Conservation (phyloP, 2,329 filamentous ascomycete genomes). For the Paraphaeosphaeria minitans region DNA sequence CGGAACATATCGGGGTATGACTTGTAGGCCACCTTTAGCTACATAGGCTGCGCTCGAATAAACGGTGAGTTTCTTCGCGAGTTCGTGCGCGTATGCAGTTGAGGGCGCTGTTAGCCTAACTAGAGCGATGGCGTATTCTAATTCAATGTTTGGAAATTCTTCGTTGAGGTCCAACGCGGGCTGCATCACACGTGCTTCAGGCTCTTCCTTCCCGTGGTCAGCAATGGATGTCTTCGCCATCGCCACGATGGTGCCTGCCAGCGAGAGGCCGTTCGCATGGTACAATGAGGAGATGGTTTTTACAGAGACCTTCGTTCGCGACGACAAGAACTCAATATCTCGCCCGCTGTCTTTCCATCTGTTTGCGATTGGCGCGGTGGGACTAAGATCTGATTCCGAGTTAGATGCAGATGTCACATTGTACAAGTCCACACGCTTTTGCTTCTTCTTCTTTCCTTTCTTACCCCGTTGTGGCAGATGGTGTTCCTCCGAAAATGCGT, state of each 20-base stretch:
- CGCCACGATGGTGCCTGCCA: constrained; percentile 60
- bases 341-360: constrained; percentile 63
- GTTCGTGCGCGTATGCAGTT: constrained; percentile 62
- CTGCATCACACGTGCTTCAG: constrained; percentile 52
- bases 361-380: constrained; percentile 46
- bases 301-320: constrained; percentile 55
- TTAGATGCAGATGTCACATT: constrained; percentile 25
- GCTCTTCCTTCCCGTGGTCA: constrained; percentile 39
- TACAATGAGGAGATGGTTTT: constrained; percentile 62
- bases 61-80: constrained; percentile 60
- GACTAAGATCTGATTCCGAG: constrained; percentile 27
- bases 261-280: constrained; percentile 61
- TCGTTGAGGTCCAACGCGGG: constrained; percentile 60
- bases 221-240: constrained; percentile 57
- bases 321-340: constrained; percentile 66
- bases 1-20: constrained; percentile 55
- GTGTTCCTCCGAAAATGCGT: constrained; percentile 73
- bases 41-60: constrained; percentile 34
- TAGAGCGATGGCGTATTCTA: constrained; percentile 57
- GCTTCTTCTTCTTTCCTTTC: constrained; percentile 52
- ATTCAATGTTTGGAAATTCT: constrained; percentile 60
- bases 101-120: constrained; percentile 63
- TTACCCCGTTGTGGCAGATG: constrained; percentile 48
- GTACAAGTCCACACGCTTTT: constrained; percentile 32
- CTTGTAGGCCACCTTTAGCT: constrained; percentile 50